A percentile compares a stretch with the other conserved stretches of the same genome.
phyloP scores from a whole-genome alignment of 1,284 basidiomycete species.

The Moesziomyces sp. region DNA sequence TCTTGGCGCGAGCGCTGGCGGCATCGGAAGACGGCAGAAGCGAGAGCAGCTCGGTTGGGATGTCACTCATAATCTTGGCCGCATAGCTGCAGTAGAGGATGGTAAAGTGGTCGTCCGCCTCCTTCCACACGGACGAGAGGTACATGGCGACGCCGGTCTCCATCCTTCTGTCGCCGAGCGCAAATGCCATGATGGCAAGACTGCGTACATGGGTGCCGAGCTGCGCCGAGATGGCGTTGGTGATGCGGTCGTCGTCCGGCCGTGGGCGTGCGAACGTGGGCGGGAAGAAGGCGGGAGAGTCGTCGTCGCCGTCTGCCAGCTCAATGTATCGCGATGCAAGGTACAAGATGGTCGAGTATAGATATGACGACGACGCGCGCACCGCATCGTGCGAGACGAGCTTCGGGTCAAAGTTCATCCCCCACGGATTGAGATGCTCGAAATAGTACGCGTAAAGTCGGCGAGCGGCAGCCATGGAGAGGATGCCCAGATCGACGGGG shows the following conservation, averaged over 20 bases:
- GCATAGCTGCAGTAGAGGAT: slow-evolving; percentile 50
- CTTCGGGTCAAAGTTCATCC: slow-evolving; percentile 44
- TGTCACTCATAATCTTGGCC: slow-evolving; percentile 51
- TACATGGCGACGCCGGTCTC: slow-evolving; percentile 48
- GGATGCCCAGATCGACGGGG: slow-evolving; percentile 37
- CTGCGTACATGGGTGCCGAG: slow-evolving; percentile 41
- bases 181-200: slow-evolving; percentile 38
- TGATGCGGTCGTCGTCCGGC: slow-evolving; percentile 26
- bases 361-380: slow-evolving; percentile 37
- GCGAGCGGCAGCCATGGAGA: slow-evolving; percentile 32
- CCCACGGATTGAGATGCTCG: slow-evolving; percentile 44
- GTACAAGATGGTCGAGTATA: slow-evolving; percentile 45
- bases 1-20: slow-evolving; percentile 5
- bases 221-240: slow-evolving; percentile 21
- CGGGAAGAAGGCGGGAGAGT: slow-evolving; percentile 7
- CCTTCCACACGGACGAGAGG: slow-evolving; percentile 50
- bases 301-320: slow-evolving; percentile 21
- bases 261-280: slow-evolving; percentile 12
- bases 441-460: slow-evolving; percentile 46
- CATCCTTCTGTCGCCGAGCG: slow-evolving; percentile 35
- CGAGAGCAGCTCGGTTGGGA: slow-evolving; percentile 40
- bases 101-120: slow-evolving; percentile 47
- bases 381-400: slow-evolving; percentile 41
- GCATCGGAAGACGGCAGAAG: slow-evolving; percentile 21
- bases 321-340: slow-evolving; percentile 44